Evolutionary conservation across 129 eudicot genomes (phyloP), one percentile per base, ranked within the genome.

Genomic region (Cynara cardunculus): DNA sequence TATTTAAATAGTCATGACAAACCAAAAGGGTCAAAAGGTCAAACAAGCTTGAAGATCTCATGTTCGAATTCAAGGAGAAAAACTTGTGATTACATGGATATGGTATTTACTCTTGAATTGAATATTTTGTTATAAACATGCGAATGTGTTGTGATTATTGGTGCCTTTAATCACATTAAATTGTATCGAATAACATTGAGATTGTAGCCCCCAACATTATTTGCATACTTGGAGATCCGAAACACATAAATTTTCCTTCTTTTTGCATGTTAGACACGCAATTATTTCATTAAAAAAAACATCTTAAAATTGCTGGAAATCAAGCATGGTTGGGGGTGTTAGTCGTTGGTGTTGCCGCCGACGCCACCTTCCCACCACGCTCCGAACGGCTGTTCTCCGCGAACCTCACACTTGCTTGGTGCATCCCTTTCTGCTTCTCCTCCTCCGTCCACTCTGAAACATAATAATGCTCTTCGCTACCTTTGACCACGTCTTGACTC

Each of bases 331-430:
- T 74, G 26, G 97, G 97, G 14, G 97, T 91, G 18, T 78, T 69
- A 64, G 41, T 70, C 0, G 92, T 92, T 0, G 96, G 90, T 0
- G 90, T 89, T 3, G 88, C 80, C 1, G 87, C 91, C 0, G 93
- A 85, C 9, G 79, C 88, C 7, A 90, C 79, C n/a, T 88, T 78
- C 41, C 87, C 72, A 2, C 97, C 96, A 19, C 98, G 89, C 81
- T 94, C 97, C 13, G 97, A 85, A n/a, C 87, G 78, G 65, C 89
- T 71, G 41, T 90, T 94, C 85, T 91, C 89, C 0, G 98, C 97
- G 41, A 94, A 94, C 81, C 71, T 89, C 28, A 94, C 32, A 78
- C 98, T 94, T 4, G 90, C 92, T 25, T 80, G 75, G 76, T 94
- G 96, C 93, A 94, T 82, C 21, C 97, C 96, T 69, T 84, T 88